phyloP scores from a whole-genome alignment of 495 filamentous ascomycete species.

The Pseudevernia furfuracea region DNA sequence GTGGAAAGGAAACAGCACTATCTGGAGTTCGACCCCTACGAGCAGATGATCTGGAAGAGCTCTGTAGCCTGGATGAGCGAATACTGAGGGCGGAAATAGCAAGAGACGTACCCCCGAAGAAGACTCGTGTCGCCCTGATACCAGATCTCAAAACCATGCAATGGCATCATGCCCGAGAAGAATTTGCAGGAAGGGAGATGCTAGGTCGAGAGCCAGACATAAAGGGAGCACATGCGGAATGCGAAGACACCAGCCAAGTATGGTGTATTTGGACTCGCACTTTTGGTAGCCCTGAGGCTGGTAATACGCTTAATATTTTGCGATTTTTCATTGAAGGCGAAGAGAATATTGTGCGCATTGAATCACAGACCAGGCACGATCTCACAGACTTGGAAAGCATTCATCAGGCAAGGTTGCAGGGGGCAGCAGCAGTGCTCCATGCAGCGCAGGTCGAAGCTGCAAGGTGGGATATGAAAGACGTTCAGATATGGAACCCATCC shows the following conservation, averaged over 20 bases:
- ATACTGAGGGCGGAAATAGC: constrained; percentile 37
- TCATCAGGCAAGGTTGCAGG: constrained; percentile 32
- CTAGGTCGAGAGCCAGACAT: constrained; percentile 45
- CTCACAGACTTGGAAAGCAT: constrained; percentile 7
- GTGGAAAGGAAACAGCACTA: constrained; percentile 19
- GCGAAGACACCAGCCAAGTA: constrained; percentile 45
- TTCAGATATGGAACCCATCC: constrained; percentile 61
- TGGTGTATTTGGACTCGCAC: constrained; percentile 80
- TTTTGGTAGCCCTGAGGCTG: constrained; percentile 48
- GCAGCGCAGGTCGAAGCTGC: constrained; percentile 50
- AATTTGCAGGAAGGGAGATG: constrained; percentile 61
- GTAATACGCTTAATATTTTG: constrained; percentile 71
- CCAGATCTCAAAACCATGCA: constrained; percentile 65
- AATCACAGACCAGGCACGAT: constrained; percentile 25
- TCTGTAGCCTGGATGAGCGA: constrained; percentile 52
- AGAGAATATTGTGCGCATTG: background rate
- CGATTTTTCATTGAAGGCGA: constrained; percentile 66
- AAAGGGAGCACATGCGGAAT: constrained; percentile 60
- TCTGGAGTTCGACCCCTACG: constrained; percentile 32
- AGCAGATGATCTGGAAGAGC: constrained; percentile 44
- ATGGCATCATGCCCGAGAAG: constrained; percentile 85
- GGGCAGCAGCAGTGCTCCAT: constrained; percentile 45
- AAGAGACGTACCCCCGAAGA: constrained; percentile 23
- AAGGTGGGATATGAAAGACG: constrained; percentile 50
- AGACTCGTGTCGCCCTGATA: constrained; percentile 55